These are phyloP conservation scores for Hordeum vulgare DNA, from an alignment of 176 grass and related monocot species.

Conservation along the genomic window MorexV3_pseudomolecules_assembly NC_058521.1:48795708-48796207, in stretches of 20 bases:
- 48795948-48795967: not conserved
- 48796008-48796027: conserved; percentile 2
- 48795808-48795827: conserved; percentile 69
- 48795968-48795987: not conserved
- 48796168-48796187: conserved; percentile 18
- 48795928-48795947: not conserved
- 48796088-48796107: conserved; percentile 66
- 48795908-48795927: not conserved
- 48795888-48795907: conserved; percentile 1
- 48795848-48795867: conserved; percentile 6
- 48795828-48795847: conserved; percentile 86
- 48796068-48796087: conserved; percentile 84
- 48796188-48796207: not conserved
- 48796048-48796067: conserved; percentile 93
- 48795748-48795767: conserved; percentile 83
- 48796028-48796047: conserved; percentile 77
- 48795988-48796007: not conserved
- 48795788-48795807: conserved; percentile 71
- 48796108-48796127: conserved; percentile 79
- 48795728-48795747: conserved; percentile 59
- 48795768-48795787: conserved; percentile 84
- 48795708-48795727: not conserved
- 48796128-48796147: conserved; percentile 69
- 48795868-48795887: conserved; percentile 2
- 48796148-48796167: conserved; percentile 37